Conservation (phyloP, 768 basidiomycete species). For the Gelatoporia subvermispora region DNA sequence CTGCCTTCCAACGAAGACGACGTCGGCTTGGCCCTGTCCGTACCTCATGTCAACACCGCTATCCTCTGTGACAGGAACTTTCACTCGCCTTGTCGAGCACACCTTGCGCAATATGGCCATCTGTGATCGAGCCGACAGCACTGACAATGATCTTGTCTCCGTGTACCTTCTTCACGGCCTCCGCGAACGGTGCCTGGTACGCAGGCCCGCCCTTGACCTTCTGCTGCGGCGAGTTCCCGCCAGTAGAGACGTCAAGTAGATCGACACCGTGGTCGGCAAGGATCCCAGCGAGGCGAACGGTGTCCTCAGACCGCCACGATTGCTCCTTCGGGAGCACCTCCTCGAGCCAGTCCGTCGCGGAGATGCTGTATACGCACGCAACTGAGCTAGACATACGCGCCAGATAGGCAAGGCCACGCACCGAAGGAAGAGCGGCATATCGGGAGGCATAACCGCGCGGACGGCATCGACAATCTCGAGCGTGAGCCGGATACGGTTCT, state of each 20-base stretch:
- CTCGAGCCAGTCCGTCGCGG: slow-evolving; percentile 73
- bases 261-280: slow-evolving; percentile 67
- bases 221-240: slow-evolving; percentile 49
- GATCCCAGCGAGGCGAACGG: slow-evolving; percentile 51
- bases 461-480: slow-evolving; percentile 63
- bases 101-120: slow-evolving; percentile 51
- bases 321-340: slow-evolving; percentile 51
- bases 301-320: slow-evolving; percentile 69
- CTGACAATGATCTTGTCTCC: slow-evolving; percentile 42
- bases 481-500: slow-evolving; percentile 50
- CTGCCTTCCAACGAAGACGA: slow-evolving; percentile 30
- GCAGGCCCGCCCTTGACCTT: slow-evolving; percentile 40
- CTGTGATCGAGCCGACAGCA: slow-evolving; percentile 52
- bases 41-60: neutral
- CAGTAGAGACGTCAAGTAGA: slow-evolving; percentile 67
- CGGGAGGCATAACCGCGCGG: slow-evolving; percentile 50
- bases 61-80: slow-evolving; percentile 28
- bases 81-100: slow-evolving; percentile 41
- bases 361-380: slow-evolving; percentile 37
- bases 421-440: slow-evolving; percentile 72
- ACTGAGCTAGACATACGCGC: neutral
- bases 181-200: slow-evolving; percentile 14
- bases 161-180: slow-evolving; percentile 37
- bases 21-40: slow-evolving; percentile 52
- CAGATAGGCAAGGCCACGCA: slow-evolving; percentile 18